Evolutionary conservation across 768 basidiomycete species (phyloP).

Genomic region (Clavulina sp.): DNA sequence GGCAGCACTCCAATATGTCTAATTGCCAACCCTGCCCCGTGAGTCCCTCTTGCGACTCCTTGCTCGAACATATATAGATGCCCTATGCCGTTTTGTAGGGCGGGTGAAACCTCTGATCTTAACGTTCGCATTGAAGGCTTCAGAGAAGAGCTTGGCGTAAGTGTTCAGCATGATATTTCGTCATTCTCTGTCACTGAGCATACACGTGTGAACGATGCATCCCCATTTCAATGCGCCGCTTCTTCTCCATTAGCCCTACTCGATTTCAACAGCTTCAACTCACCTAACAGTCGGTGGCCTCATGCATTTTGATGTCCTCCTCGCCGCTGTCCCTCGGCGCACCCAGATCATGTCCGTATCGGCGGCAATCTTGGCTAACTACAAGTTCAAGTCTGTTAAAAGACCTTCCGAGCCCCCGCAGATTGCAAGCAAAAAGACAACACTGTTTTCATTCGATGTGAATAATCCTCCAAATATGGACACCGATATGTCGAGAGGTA

Average conservation of each 20-base stretch:
- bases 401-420: background rate
- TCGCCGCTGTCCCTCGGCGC: slow-evolving; percentile 3
- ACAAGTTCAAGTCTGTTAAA: background rate
- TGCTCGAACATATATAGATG: background rate
- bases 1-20: background rate
- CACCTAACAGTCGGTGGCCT: slow-evolving; percentile 10
- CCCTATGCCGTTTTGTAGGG: slow-evolving; percentile 5
- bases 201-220: background rate
- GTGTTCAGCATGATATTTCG: too few relatives aligned
- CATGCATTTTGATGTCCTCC: background rate
- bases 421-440: background rate
- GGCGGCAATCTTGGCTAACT: background rate
- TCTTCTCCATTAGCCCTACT: slow-evolving; percentile 7
- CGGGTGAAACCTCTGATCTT: slow-evolving; percentile 7
- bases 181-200: too few relatives aligned
- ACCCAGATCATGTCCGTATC: background rate
- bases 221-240: too few relatives aligned
- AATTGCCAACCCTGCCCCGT: background rate
- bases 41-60: background rate
- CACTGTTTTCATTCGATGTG: background rate
- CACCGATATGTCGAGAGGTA: background rate
- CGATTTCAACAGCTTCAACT: slow-evolving; percentile 8
- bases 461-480: background rate
- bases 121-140: background rate
- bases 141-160: background rate